Conservation (phyloP, 352 stramenopile species). For the Albugo candida region DNA sequence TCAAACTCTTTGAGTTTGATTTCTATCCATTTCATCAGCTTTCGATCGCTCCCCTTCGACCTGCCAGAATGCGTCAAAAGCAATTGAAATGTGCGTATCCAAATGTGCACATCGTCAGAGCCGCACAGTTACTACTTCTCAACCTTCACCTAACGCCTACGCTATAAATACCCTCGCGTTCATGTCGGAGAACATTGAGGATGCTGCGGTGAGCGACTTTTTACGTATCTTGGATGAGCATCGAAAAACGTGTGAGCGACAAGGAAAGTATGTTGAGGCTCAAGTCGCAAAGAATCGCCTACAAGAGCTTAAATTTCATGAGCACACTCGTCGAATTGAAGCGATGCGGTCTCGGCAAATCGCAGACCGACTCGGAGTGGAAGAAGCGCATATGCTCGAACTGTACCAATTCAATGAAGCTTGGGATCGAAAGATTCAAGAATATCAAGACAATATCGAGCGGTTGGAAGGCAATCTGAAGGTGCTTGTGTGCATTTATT, state of each 20-base stretch:
- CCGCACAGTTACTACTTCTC: too few relatives aligned
- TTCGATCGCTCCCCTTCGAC: too few relatives aligned
- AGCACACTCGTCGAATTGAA: conserved; percentile 88
- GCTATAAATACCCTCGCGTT: too few relatives aligned
- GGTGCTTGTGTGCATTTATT: conserved; percentile 7
- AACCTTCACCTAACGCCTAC: too few relatives aligned
- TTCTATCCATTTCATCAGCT: too few relatives aligned
- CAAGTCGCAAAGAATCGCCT: conserved; percentile 93
- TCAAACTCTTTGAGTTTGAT: too few relatives aligned
- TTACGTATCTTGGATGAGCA: conserved; percentile 87
- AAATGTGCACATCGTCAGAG: too few relatives aligned
- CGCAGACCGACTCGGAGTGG: conserved; percentile 84
- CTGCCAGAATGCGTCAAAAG: too few relatives aligned
- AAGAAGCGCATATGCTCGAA: conserved; percentile 96
- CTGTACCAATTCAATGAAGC: conserved; percentile 94
- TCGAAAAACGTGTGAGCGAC: conserved; percentile 91
- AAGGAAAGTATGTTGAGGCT: conserved; percentile 94
- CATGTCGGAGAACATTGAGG: conserved; percentile 24
- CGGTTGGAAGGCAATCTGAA: conserved; percentile 83
- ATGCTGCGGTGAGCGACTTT: conserved; percentile 73
- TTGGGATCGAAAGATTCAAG: conserved; percentile 92
- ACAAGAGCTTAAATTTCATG: conserved; percentile 91
- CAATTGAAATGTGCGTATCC: too few relatives aligned
- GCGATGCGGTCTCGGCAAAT: conserved; percentile 91
- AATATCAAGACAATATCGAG: conserved; percentile 87